Conservation (phyloP, 2,329 filamentous ascomycete genomes). For the Colletotrichum agaves region DNA sequence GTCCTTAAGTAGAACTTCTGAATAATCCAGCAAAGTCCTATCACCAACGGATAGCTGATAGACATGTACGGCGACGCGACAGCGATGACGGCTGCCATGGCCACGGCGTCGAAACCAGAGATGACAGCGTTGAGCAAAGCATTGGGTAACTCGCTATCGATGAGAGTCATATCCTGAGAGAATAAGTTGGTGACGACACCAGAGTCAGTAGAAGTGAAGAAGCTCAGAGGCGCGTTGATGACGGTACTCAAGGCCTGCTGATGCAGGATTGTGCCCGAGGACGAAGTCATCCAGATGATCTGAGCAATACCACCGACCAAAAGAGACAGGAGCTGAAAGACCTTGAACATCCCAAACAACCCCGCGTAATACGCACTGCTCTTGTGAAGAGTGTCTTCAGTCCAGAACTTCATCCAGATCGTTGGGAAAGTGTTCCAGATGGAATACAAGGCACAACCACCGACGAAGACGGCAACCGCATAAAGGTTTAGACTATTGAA, state of each 20-base stretch:
- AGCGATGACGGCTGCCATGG: constrained; percentile 57
- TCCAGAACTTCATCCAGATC: constrained; percentile 49
- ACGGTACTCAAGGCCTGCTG: constrained; percentile 39
- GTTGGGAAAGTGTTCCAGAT: constrained; percentile 40
- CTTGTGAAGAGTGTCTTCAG: constrained; percentile 38
- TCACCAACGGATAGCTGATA: constrained; percentile 57
- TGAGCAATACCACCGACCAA: constrained; percentile 37
- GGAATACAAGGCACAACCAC: constrained; percentile 16
- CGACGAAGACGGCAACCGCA: constrained; percentile 2
- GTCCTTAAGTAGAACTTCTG: constrained; percentile 67
- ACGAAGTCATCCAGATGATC: constrained; percentile 39
- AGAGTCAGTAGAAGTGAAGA: constrained; percentile 50
- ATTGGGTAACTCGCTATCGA: constrained; percentile 48
- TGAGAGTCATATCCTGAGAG: constrained; percentile 51
- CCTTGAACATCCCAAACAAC: constrained; percentile 38
- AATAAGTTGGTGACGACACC: constrained; percentile 52
- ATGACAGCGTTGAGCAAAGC: constrained; percentile 42
- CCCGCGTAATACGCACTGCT: constrained; percentile 38
- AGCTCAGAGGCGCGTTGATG: constrained; percentile 47
- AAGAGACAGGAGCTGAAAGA: constrained; percentile 33
- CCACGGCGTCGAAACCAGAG: constrained; percentile 42
- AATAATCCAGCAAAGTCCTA: constrained; percentile 55
- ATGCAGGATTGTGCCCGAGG: constrained; percentile 41
- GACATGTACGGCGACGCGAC: constrained; percentile 51
- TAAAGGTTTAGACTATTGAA: constrained; percentile 32